Conservation (phyloP, 2,329 filamentous ascomycete species). For the Paecilomyces formosus region DNA sequence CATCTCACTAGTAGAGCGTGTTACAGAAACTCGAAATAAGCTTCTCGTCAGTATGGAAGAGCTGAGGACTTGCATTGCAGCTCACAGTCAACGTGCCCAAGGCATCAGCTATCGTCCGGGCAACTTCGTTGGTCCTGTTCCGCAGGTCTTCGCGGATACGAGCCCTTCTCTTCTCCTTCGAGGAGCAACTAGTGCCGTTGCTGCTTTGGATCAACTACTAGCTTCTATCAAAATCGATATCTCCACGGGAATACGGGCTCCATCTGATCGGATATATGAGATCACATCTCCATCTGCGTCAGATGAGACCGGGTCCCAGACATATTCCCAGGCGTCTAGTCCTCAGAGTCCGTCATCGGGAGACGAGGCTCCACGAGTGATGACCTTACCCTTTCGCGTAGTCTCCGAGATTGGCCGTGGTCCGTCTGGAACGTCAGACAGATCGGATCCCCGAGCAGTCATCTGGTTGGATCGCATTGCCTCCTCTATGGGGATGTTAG, state of each 20-base stretch:
- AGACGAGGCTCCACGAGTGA: background rate
- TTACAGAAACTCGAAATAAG: constrained; percentile 9
- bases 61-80: constrained; percentile 12
- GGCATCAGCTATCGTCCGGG: constrained; percentile 13
- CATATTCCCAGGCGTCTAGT: background rate
- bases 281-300: constrained; percentile 7
- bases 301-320: background rate
- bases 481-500: constrained; percentile 25
- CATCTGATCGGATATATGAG: constrained; percentile 4
- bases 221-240: constrained; percentile 8
- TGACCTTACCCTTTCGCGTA: constrained; percentile 16
- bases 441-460: constrained; percentile 14
- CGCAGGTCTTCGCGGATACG: constrained; percentile 15
- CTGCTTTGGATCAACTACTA: constrained; percentile 12
- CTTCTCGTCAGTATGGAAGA: constrained; percentile 7
- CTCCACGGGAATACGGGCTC: background rate
- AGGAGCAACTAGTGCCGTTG: constrained; percentile 16
- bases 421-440: constrained; percentile 13
- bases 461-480: constrained; percentile 25
- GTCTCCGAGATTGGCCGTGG: constrained; percentile 18
- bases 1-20: constrained; percentile 8
- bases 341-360: background rate
- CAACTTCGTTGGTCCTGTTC: constrained; percentile 17
- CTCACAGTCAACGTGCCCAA: constrained; percentile 15
- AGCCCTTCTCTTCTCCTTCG: constrained; percentile 17